Base-by-base conservation (phyloP, 129 eudicot species). In the Lactuca saligna region DNA sequence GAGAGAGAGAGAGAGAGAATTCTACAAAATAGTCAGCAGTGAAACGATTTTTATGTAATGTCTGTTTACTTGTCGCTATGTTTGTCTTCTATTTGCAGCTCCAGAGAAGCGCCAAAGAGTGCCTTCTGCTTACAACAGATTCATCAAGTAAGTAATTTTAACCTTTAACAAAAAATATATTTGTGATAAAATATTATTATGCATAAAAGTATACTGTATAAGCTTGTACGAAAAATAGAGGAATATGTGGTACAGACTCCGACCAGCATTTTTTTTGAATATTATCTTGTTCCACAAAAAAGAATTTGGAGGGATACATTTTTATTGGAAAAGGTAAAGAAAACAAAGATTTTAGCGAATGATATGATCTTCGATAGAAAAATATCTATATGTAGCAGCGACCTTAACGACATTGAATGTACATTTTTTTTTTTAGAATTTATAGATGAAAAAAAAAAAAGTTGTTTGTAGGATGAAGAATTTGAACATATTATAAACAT, bases 61-160 rank as follows among this genome's bases (percentile, higher is more conserved):
- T 72, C 64, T 78, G 65, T 79, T 66, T 63, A 77, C 12, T 84
- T 81, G 84, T 86, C 72, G 54, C 76, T 82, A 57, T 79, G 61
- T 81, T 44, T 71, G 69, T 86, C 70, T 62, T 77, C 17, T 48
- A 72, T 79, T 37, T 80, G 63, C 88, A 93, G 99, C 99, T 76
- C 99, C 97, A 77, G 99, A 93, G 82, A 93, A 93, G 80, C 83
- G 99, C 87, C 99, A 89, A 90, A 87, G 99, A 83, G 99, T 93
- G 79, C 99, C 99, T 74, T 93, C 99, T 82, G 99, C 99, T 75
- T 93, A 93, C 93, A 93, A 93, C 86, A 83, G 97, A 55, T 93
- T 93, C 92, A 93, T 93, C 88, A 93, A 93, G 99, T 93, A 79
- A 78, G 98, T 66, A 55, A 16, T 7, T 32, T 61, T 62, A 49